phyloP scores from a whole-genome alignment of 1,139 yeast genomes.

The Geotrichum bryndzae region DNA sequence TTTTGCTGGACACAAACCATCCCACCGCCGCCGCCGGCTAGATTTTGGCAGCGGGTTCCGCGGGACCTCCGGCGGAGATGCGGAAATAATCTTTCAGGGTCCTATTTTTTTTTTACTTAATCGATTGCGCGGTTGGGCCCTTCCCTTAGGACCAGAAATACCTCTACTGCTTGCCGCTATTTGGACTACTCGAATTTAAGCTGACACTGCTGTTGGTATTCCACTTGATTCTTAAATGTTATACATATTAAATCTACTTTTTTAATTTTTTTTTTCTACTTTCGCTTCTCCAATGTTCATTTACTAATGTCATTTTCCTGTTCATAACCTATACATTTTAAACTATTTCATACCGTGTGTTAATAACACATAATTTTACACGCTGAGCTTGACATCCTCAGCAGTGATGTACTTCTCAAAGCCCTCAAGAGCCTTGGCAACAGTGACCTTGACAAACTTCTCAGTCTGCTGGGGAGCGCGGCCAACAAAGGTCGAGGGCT shows the following conservation, averaged over 20 bases:
- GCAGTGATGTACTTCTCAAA: conserved; percentile 49
- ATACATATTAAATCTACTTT: background rate
- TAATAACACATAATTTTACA: background rate
- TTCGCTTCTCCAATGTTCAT: background rate
- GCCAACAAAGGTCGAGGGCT: conserved; percentile 93
- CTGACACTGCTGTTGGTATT: background rate
- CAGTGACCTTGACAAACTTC: conserved; percentile 81
- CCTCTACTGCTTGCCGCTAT: too few species aligned
- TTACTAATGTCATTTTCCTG: background rate
- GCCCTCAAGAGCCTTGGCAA: conserved; percentile 73
- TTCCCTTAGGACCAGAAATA: too few species aligned
- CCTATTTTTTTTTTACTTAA: too few species aligned
- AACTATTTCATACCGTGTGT: background rate
- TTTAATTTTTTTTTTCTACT: background rate
- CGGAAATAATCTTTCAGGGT: too few species aligned
- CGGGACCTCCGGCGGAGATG: too few species aligned
- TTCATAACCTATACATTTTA: background rate
- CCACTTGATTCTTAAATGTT: background rate
- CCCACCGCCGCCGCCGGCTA: too few species aligned
- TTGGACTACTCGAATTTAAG: too few species aligned
- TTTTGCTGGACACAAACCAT: too few species aligned
- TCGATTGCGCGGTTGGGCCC: too few species aligned
- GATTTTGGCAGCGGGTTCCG: too few species aligned
- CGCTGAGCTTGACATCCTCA: conserved; percentile 13
- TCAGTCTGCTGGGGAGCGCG: conserved; percentile 98